These are phyloP conservation scores for Nidularia pulvinata DNA, from an alignment of 768 basidiomycete genomes.

Conservation along the genomic window DNA sequence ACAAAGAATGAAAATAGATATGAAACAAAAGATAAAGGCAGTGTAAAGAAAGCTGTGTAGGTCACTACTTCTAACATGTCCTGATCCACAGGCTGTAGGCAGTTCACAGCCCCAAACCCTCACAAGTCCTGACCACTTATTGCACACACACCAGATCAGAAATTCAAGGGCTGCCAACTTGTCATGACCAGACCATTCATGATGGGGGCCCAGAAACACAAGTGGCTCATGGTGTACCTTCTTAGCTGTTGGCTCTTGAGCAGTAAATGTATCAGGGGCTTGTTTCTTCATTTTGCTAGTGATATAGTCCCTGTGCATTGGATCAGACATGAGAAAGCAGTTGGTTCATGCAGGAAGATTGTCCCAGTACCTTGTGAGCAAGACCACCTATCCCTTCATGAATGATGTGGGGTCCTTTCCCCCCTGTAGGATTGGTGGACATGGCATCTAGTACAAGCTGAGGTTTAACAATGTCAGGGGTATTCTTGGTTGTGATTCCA, in stretches of 20 bases:
- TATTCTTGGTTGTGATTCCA: conserved; percentile 19
- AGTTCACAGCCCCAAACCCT: no score
- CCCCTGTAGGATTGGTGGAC: conserved; percentile 24
- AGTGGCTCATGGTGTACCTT: conserved; percentile 2
- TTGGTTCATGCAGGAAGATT: no score
- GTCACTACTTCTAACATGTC: no score
- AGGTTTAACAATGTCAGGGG: conserved; percentile 21
- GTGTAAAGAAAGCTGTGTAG: no score
- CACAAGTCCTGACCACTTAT: conserved; percentile 18
- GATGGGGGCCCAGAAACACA: conserved; percentile 18
- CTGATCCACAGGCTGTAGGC: no score
- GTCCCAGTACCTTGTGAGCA: conserved; percentile 32
- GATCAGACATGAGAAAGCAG: no score
- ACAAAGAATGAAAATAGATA: no score
- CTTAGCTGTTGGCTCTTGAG: conserved; percentile 7
- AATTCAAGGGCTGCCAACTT: conserved; percentile 27
- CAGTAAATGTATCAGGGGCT: conserved; percentile 7
- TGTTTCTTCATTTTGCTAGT: conserved; percentile 8
- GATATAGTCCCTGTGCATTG: conserved; percentile 12
- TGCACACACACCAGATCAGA: conserved; percentile 21
- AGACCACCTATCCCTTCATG: conserved; percentile 25
- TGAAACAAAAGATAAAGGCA: no score
- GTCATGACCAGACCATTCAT: conserved; percentile 29
- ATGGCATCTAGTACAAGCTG: conserved; percentile 31
- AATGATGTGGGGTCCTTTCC: conserved; percentile 19